Percentiles rank a stretch among this genome's conserved stretches.
phyloP scores from a whole-genome alignment of 2,329 filamentous ascomycete genomes.

The Dothideomycetes sp. region DNA sequence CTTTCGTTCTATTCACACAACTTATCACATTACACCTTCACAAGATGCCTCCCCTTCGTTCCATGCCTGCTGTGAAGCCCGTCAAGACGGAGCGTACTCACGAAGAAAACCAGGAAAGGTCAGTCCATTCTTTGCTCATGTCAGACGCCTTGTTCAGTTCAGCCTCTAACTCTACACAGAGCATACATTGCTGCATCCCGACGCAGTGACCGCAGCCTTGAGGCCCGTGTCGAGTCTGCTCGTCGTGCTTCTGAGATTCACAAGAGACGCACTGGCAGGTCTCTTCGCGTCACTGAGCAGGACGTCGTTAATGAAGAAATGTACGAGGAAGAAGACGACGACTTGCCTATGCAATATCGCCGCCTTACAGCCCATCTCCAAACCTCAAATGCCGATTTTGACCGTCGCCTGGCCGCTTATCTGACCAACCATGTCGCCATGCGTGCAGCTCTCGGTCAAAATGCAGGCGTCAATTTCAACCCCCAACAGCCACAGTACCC shows the following conservation, averaged over 20 bases:
- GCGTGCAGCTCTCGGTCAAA: slow-evolving; percentile 40
- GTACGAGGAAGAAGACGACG: slow-evolving; percentile 92
- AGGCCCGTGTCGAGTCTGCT: slow-evolving; percentile 81
- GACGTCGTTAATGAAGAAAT: slow-evolving; percentile 88
- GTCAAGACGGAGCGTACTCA: slow-evolving; percentile 65
- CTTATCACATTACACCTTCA: not conserved
- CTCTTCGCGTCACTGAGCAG: slow-evolving; percentile 70
- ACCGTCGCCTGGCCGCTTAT: slow-evolving; percentile 51
- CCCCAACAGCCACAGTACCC: slow-evolving; percentile 29
- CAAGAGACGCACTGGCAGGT: slow-evolving; percentile 75
- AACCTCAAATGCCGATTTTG: slow-evolving; percentile 52
- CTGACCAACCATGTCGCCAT: slow-evolving; percentile 50
- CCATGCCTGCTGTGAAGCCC: slow-evolving; percentile 34
- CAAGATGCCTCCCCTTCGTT: slow-evolving; percentile 26
- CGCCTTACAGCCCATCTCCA: slow-evolving; percentile 54
- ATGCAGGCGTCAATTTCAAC: slow-evolving; percentile 33
- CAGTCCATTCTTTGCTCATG: slow-evolving; percentile 17
- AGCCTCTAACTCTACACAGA: slow-evolving; percentile 36
- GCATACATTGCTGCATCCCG: slow-evolving; percentile 89
- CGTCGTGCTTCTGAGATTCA: slow-evolving; percentile 83
- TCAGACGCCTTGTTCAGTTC: not conserved
- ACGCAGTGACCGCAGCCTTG: slow-evolving; percentile 74
- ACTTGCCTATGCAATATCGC: slow-evolving; percentile 58
- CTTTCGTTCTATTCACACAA: not conserved
- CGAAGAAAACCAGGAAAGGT: slow-evolving; percentile 71